Conservation (phyloP, 1,284 basidiomycete genomes). For the Leccinum pachyderme region DNA sequence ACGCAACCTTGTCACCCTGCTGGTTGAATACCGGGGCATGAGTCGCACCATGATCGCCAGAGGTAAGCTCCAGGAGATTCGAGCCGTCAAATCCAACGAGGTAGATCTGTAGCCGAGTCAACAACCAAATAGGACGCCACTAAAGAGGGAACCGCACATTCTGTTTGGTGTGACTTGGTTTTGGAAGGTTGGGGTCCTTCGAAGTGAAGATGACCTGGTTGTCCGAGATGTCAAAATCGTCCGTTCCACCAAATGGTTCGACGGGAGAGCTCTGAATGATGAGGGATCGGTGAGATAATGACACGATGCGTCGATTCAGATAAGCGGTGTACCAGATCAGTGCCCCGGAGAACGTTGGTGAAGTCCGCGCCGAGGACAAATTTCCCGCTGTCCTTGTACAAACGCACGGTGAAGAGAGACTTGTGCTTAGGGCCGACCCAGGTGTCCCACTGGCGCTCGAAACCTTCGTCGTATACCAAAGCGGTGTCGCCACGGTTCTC, state of each 20-base stretch:
- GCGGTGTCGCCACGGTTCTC: constrained; percentile 72
- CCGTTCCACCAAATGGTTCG: constrained; percentile 76
- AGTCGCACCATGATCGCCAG: constrained; percentile 80
- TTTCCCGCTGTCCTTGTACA: constrained; percentile 49
- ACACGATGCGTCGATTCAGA: constrained; percentile 1
- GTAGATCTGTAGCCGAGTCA: constrained; percentile 52
- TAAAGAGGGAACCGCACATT: constrained; percentile 44
- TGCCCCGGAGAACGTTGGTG: constrained; percentile 60
- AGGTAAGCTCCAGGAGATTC: constrained; percentile 66
- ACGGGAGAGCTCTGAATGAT: constrained; percentile 62
- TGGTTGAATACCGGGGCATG: constrained; percentile 66
- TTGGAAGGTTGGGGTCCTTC: constrained; percentile 73
- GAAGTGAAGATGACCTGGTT: constrained; percentile 78
- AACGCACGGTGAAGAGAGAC: constrained; percentile 63
- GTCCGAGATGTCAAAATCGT: constrained; percentile 74
- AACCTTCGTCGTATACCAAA: constrained; percentile 75
- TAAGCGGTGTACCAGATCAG: constrained; percentile 52
- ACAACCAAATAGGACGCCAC: background rate
- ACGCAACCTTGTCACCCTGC: constrained; percentile 72
- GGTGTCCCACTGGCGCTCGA: constrained; percentile 86
- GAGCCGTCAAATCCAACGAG: constrained; percentile 52
- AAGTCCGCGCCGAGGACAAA: constrained; percentile 57
- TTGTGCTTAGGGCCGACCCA: constrained; percentile 76
- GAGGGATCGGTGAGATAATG: constrained; percentile 1
- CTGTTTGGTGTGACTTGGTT: constrained; percentile 79